These are phyloP conservation scores for Umbilicus rupestris DNA, from an alignment of 164 flowering plant species.

Conservation along the genomic window DNA sequence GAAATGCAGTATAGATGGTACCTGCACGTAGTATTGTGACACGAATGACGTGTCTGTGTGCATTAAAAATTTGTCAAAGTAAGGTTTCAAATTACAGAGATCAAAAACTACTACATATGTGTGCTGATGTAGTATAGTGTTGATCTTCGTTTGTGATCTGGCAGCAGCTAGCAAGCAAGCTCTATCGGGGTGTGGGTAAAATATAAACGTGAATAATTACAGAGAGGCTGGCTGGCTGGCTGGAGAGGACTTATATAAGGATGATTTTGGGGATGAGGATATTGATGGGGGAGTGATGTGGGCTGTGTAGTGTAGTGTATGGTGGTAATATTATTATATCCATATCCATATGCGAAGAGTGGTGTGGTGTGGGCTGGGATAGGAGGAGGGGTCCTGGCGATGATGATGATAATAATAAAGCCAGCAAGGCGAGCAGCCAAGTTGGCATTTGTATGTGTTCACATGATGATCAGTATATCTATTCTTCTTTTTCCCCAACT, in stretches of 20 bases:
- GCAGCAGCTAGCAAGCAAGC: background rate
- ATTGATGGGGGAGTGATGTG: background rate
- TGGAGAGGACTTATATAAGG: background rate
- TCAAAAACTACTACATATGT: too few species aligned
- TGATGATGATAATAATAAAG: background rate
- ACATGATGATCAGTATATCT: too few species aligned
- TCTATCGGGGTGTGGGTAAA: background rate
- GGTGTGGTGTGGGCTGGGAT: too few species aligned
- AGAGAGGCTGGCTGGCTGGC: background rate
- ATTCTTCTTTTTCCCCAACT: too few species aligned
- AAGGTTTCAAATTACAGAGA: too few species aligned
- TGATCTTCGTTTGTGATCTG: too few species aligned
- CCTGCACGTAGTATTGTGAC: background rate
- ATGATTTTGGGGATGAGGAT: background rate
- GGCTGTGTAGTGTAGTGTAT: conserved; percentile 3
- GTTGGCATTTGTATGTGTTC: background rate
- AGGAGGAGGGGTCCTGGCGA: too few species aligned
- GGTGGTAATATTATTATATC: too few species aligned
- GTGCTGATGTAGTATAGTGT: too few species aligned
- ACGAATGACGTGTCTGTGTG: background rate
- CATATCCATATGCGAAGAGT: too few species aligned
- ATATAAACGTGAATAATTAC: background rate
- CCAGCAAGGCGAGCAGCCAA: conserved; percentile 1
- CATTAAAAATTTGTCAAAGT: background rate
- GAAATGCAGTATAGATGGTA: background rate